phyloP scores from a whole-genome alignment of 163 green algal genomes.

The Volvox carteri region DNA sequence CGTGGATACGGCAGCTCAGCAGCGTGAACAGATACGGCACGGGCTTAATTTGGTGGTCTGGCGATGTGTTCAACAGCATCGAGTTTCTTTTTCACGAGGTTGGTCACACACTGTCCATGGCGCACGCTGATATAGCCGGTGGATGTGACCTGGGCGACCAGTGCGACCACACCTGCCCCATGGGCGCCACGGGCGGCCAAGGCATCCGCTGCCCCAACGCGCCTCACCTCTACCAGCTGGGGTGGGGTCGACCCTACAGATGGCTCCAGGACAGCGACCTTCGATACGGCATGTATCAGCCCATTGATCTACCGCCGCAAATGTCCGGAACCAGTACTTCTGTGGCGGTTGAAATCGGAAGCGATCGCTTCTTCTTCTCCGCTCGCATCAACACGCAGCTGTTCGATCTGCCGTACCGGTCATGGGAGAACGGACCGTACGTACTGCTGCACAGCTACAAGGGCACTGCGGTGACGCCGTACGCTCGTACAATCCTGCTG shows the following conservation, averaged over 20 bases:
- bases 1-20: neutral
- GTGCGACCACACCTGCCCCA: slow-evolving; percentile 50
- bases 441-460: slow-evolving; percentile 10
- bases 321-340: neutral
- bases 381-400: slow-evolving; percentile 3
- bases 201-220: slow-evolving; percentile 49
- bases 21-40: slow-evolving; percentile 21
- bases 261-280: neutral
- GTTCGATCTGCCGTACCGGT: neutral
- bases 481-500: neutral
- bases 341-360: neutral
- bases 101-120: slow-evolving; percentile 21
- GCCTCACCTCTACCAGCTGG: slow-evolving; percentile 3
- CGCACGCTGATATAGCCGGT: neutral
- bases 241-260: neutral
- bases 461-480: neutral
- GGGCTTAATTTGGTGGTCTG: slow-evolving; percentile 28
- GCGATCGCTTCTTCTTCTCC: neutral
- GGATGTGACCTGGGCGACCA: slow-evolving; percentile 14
- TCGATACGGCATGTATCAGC: neutral
- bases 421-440: neutral
- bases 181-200: slow-evolving; percentile 24
- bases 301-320: neutral
- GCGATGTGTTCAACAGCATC: neutral
- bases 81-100: slow-evolving; percentile 46